Percentiles rank a stretch among this genome's conserved stretches.
Evolutionary conservation across 208 protist genomes (phyloP).

Genomic region (Acanthamoeba polyphaga): DNA sequence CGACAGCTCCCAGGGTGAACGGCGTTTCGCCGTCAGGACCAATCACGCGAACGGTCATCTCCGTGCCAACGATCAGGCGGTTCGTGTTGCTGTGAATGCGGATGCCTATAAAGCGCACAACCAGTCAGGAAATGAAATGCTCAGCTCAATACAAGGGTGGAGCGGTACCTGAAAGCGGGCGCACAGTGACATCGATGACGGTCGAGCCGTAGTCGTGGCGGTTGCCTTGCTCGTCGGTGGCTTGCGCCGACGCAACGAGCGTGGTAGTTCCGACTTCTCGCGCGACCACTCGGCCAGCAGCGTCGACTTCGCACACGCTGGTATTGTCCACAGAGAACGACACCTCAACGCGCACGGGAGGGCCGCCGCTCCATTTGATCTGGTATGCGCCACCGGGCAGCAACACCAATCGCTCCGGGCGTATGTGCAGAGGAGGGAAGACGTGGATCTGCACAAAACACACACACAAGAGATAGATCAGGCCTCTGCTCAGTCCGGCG

Average conservation of each 20-base stretch:
- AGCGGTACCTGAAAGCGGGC: conserved; percentile 34
- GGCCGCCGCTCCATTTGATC: conserved; percentile 70
- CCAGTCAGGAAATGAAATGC: no score
- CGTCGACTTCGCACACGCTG: conserved; percentile 59
- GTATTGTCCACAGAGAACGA: conserved; percentile 47
- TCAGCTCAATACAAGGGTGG: neutral
- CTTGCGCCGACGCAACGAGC: conserved; percentile 15
- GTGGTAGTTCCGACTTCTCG: conserved; percentile 54
- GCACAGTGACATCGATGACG: conserved; percentile 46
- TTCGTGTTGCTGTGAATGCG: conserved; percentile 73
- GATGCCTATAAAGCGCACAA: neutral
- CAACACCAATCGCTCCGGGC: conserved; percentile 44
- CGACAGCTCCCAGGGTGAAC: conserved; percentile 67
- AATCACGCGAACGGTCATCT: conserved; percentile 71
- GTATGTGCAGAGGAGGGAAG: conserved; percentile 50
- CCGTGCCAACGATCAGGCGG: conserved; percentile 53
- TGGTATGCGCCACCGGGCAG: conserved; percentile 65
- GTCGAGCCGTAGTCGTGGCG: conserved; percentile 49
- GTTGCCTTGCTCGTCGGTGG: conserved; percentile 58
- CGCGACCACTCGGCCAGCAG: conserved; percentile 12
- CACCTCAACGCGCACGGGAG: conserved; percentile 67
- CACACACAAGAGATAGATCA: neutral
- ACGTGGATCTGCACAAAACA: conserved; percentile 50
- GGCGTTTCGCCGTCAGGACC: conserved; percentile 68
- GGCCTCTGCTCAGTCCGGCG: neutral